phyloP scores from a whole-genome alignment of 768 basidiomycete species.

The Phanerodontia chrysosporium region DNA sequence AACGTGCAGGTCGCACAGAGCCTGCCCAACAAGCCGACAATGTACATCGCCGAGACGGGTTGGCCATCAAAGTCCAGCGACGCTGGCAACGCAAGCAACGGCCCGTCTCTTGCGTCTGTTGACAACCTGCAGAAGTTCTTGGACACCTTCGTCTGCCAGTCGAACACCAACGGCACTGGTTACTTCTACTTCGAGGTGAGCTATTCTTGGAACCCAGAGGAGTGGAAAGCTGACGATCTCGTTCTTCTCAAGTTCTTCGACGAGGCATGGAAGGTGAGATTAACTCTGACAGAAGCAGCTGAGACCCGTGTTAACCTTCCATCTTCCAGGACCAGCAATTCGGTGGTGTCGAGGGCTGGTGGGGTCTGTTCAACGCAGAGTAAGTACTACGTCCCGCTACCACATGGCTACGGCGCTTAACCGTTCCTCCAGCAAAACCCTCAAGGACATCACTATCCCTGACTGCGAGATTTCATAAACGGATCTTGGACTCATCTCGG shows the following conservation, averaged over 20 bases:
- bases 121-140: constrained; percentile 76
- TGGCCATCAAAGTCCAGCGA: constrained; percentile 71
- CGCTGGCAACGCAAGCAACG: constrained; percentile 55
- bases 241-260: constrained; percentile 55
- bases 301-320: constrained; percentile 9
- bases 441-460: constrained; percentile 71
- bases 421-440: constrained; percentile 47
- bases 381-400: constrained; percentile 23
- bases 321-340: constrained; percentile 46
- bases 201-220: neutral
- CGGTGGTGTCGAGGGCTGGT: constrained; percentile 77
- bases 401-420: constrained; percentile 18
- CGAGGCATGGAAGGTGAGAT: constrained; percentile 73
- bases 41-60: constrained; percentile 95
- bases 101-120: constrained; percentile 59
- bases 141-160: constrained; percentile 82
- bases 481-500: neutral
- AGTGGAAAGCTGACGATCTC: constrained; percentile 4
- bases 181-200: constrained; percentile 86
- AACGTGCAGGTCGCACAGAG: constrained; percentile 53
- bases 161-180: constrained; percentile 73
- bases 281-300: neutral
- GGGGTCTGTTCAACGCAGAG: constrained; percentile 67
- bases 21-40: constrained; percentile 67
- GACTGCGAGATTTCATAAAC: constrained; percentile 36